phyloP scores from a whole-genome alignment of 2,329 filamentous ascomycete species.

The Didymella arachidicola region DNA sequence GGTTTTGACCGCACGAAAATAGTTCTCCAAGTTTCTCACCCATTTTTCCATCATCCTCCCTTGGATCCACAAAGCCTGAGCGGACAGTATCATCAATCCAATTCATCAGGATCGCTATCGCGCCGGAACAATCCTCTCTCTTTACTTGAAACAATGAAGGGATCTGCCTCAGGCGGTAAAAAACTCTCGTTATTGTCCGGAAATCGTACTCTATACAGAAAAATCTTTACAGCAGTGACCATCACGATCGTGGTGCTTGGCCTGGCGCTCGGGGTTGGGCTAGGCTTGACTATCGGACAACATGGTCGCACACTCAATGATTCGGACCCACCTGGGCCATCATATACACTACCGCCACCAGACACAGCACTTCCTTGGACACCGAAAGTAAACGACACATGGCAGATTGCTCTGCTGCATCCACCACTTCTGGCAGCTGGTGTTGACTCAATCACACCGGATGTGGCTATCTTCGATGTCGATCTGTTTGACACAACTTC shows the following conservation, averaged over 20 bases:
- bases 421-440: neutral
- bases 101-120: no score
- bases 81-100: no score
- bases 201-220: neutral
- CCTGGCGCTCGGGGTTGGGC: neutral
- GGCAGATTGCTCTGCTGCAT: neutral
- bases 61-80: no score
- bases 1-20: no score
- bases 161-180: neutral
- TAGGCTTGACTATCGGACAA: neutral
- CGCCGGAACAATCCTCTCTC: neutral
- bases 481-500: neutral
- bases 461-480: constrained; percentile 2
- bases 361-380: neutral
- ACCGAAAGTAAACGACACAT: neutral
- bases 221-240: neutral
- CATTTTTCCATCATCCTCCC: no score
- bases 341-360: neutral
- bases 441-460: neutral
- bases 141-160: neutral
- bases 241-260: neutral
- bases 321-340: neutral
- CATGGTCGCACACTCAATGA: neutral
- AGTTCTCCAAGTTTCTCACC: no score
- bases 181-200: no score